Evolutionary conservation across 1,284 basidiomycete genomes (phyloP), one percentile per base, ranked within the genome.

Genomic region (Leccinum huronense): DNA sequence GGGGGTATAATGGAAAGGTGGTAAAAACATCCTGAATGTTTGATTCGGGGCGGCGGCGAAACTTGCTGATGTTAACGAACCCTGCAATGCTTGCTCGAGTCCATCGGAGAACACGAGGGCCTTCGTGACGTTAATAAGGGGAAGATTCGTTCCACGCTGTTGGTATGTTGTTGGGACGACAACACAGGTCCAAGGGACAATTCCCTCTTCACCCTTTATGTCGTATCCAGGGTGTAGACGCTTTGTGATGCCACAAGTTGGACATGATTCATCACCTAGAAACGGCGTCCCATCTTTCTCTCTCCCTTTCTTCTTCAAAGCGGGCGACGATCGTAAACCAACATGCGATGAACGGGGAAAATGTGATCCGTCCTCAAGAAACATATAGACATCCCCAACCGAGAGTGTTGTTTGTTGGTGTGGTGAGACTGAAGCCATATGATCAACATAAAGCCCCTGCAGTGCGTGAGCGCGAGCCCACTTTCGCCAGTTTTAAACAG

Each of bases 391-490:
- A 59, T 88, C 86, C 3, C 79, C 84, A 14, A 81, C 79, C 3
- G 81, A 82, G 51, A 89, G 73, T 9, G 74, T 64, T 30, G 79
- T 74, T 36, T 72, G 64, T 51, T 62, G 66, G n/a, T 59, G 63
- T 30, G 72, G 67, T 19, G 72, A 63, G 23, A 67, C 61, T 4
- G 69, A 65, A 3, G 66, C 42, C 55, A 66, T 63, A 54, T 73
- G 65, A 2, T 71, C 69, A 55, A 75, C 70, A 68, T 88, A 89
- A 10, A 83, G 83, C 19, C 76, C 73, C 57, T 77, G 77, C n/a
- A 86, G 67, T 34, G 84, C 83, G 40, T 79, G 79, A 30, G 87
- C 85, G 27, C 89, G 83, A 40, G 78, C 81, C 86, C 87, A 88
- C 89, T 91, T 68, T 58, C 33, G 34, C 9, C 62, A n/a, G 16